Evolutionary conservation across 2,329 filamentous ascomycete genomes (phyloP).

Genomic region (Plenodomus tracheiphilus): DNA sequence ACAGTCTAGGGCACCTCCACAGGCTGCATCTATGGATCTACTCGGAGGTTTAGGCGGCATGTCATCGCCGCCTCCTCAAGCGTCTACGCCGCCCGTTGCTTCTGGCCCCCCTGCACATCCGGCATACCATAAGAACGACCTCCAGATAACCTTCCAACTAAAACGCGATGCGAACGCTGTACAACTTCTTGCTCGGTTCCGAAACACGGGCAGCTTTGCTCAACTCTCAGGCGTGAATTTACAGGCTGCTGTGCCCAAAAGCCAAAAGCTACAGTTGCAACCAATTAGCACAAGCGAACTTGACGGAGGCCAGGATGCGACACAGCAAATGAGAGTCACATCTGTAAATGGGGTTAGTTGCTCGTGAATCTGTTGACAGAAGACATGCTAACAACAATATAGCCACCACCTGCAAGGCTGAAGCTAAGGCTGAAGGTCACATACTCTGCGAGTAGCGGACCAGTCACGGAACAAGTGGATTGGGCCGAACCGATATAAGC

Average conservation of each 20-base stretch:
- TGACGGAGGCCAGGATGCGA: conserved; percentile 76
- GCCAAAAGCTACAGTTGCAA: conserved; percentile 89
- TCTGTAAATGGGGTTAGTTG: conserved; percentile 84
- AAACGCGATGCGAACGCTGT: conserved; percentile 81
- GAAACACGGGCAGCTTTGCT: conserved; percentile 70
- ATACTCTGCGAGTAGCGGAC: conserved; percentile 70
- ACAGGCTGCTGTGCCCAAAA: conserved; percentile 95
- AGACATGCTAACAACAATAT: conserved; percentile 25
- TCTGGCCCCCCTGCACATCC: conserved; percentile 59
- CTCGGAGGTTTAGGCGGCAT: conserved; percentile 50
- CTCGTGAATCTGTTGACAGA: neutral
- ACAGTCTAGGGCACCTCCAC: conserved; percentile 45
- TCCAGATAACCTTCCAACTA: conserved; percentile 78
- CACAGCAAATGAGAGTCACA: conserved; percentile 85
- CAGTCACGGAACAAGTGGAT: conserved; percentile 89
- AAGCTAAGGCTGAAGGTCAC: conserved; percentile 83
- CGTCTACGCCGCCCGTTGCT: conserved; percentile 40
- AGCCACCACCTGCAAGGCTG: conserved; percentile 72
- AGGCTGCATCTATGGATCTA: conserved; percentile 45
- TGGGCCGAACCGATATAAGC: conserved; percentile 78
- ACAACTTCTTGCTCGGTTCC: conserved; percentile 82
- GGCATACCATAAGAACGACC: conserved; percentile 85
- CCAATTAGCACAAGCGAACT: conserved; percentile 83
- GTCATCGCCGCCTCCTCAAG: conserved; percentile 54
- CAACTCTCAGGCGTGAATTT: conserved; percentile 75